A percentile compares a stretch with the other conserved stretches of the same genome.
phyloP scores from a whole-genome alignment of 495 filamentous ascomycete species.

The Cladorrhinum samala region DNA sequence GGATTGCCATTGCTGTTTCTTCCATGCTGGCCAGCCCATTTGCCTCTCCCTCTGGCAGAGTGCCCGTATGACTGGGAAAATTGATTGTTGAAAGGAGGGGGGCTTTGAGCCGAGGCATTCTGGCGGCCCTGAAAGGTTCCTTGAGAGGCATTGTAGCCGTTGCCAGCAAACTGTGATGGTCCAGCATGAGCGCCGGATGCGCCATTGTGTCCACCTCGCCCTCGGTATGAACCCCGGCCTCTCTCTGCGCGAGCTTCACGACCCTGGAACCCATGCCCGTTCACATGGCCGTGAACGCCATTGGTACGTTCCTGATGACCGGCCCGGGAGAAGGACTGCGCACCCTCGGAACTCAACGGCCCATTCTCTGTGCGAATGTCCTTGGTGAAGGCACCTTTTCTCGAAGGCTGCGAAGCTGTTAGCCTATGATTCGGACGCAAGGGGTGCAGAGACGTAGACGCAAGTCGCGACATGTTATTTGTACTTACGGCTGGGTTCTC shows the following conservation, averaged over 20 bases:
- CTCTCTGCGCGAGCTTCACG: conserved; percentile 35
- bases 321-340: conserved; percentile 1
- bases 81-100: conserved; percentile 19
- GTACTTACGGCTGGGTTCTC: conserved; percentile 27
- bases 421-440: not conserved
- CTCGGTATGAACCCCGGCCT: conserved; percentile 35
- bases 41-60: conserved; percentile 21
- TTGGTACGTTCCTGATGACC: conserved; percentile 21
- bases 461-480: too few species aligned
- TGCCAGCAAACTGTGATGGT: conserved; percentile 11
- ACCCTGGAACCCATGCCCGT: conserved; percentile 22
- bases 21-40: conserved; percentile 14
- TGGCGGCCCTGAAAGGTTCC: conserved; percentile 23
- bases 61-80: conserved; percentile 17
- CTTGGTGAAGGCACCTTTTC: conserved; percentile 13
- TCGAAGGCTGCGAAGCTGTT: conserved; percentile 11
- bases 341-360: conserved; percentile 13
- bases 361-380: conserved; percentile 23
- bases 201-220: conserved; percentile 28
- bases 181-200: conserved; percentile 8
- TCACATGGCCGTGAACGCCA: conserved; percentile 10
- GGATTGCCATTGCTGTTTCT: conserved; percentile 16
- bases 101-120: conserved; percentile 14
- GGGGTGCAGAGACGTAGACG: too few species aligned
- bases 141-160: conserved; percentile 22